Base-by-base conservation (phyloP, 805 yeast genomes). In the Kodamaea leandrae region DNA sequence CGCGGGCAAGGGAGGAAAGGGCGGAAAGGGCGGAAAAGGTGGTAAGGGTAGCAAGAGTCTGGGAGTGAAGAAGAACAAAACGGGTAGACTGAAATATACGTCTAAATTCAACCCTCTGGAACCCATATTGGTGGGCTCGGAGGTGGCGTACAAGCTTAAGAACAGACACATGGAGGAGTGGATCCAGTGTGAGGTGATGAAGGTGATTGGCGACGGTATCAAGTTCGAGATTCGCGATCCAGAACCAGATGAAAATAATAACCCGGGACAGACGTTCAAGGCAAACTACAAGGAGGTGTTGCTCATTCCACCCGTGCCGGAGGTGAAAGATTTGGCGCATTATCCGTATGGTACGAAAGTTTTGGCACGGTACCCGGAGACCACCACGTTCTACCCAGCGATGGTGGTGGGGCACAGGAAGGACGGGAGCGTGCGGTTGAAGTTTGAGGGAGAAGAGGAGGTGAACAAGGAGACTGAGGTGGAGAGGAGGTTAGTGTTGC, bases 371-470 rank as follows among this genome's bases (percentile, higher is more conserved):
- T 93, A 93, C 54, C 99, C 99, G 1, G 99, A 93, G 52, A 93
- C 99, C 0, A 93, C 99, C 0, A 90, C 98, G 0, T 93, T 93
- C 54, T 93, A 93, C 54, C 87, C 95, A 3, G 99, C 99, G 0
- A 86, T 86, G 37, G 97, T 93, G 2, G 81, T 82, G 17, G 90
- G 95, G 0, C 72, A 77, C 35, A 80, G 78, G 39, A 72, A 86
- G 49, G 90, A 83, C 48, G 89, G 90, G 0, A 76, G 74, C 9
- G 91, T 95, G 48, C 67, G 88, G 48, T 69, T 93, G 42, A 78
- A 79, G 54, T 93, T 93, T 55, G 98, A 91, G 50, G 99, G 98
- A 7, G 99, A 93, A 59, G 99, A 93, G 58, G 99, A 93, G 54
- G 95, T 81, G 0, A 90, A 86, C 34, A 93, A 91, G 58, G 96